Evolutionary conservation across 2,329 filamentous ascomycete genomes (phyloP).

Genomic region (Lachnellula suecica): DNA sequence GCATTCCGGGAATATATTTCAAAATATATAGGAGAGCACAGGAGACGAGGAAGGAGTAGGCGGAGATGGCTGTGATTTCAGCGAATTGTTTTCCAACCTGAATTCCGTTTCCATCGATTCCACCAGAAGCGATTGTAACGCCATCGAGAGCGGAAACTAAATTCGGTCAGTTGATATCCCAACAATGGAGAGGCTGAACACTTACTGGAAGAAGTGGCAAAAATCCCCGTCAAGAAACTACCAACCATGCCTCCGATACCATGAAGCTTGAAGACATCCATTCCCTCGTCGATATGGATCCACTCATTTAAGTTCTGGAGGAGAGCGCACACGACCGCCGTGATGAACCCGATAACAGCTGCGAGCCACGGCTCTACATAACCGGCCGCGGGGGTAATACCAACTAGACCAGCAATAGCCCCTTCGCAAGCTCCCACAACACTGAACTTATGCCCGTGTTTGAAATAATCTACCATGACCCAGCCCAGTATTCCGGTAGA

Average conservation of each 20-base stretch:
- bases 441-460: slow-evolving; percentile 46
- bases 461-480: slow-evolving; percentile 51
- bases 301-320: slow-evolving; percentile 49
- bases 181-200: not conserved
- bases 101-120: slow-evolving; percentile 50
- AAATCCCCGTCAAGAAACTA: slow-evolving; percentile 56
- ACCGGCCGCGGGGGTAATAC: slow-evolving; percentile 58
- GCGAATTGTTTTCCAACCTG: slow-evolving; percentile 59
- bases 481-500: slow-evolving; percentile 53
- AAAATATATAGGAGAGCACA: slow-evolving; percentile 53
- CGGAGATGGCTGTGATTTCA: slow-evolving; percentile 53
- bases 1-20: slow-evolving; percentile 56
- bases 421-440: slow-evolving; percentile 53
- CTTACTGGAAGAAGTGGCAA: slow-evolving; percentile 42
- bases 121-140: slow-evolving; percentile 39
- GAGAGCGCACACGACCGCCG: slow-evolving; percentile 46
- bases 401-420: slow-evolving; percentile 55
- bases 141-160: slow-evolving; percentile 52
- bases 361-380: slow-evolving; percentile 53
- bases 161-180: slow-evolving; percentile 1
- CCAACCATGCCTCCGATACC: slow-evolving; percentile 59
- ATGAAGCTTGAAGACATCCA: slow-evolving; percentile 61
- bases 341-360: slow-evolving; percentile 51
- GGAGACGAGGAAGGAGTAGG: slow-evolving; percentile 54
- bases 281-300: slow-evolving; percentile 54